Evolutionary conservation across 495 filamentous ascomycete species (phyloP), one percentile per base, ranked within the genome.

Genomic region (Xylaria sp.): DNA sequence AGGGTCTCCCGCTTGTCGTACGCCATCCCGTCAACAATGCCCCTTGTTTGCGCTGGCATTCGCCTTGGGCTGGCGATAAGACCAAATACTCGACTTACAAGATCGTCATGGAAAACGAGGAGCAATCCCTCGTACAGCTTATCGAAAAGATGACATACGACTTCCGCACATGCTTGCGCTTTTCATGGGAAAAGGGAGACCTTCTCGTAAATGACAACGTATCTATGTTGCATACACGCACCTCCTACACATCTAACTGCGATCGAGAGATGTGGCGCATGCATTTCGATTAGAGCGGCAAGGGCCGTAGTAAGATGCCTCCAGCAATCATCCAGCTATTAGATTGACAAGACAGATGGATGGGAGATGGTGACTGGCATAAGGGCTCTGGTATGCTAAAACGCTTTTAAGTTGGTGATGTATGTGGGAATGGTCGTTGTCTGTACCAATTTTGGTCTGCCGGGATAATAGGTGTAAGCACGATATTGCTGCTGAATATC

Each of bases 131-230:
- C n/a, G 31, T 67, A n/a, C n/a, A 37, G 17, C 44, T 67, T 0
- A n/a, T 67, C 7, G 50, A 67, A 40, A 41, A 55, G 1, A 15
- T 67, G 46, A 46, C 31, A 41, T 41, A 55, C 5, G 64, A 67
- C 24, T 55, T 26, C n/a, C 64, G 64, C 4, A 43, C 37, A 37
- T 57, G 50, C 41, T 59, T 68, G 29, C 66, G 66, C 40, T 58
- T 68, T 33, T 21, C 50, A 2, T 59, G 33, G 33, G 66, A 68
- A n/a, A 57, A 59, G 66, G 66, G 66, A 8, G 52, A 68, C 52
- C 15, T 68, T 44, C 50, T 68, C 19, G n/a, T 68, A 5, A 68
- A 58, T 21, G 50, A 68, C 29, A 68, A 68, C 17, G 37, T 58
- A 21, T 44, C 52, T 33, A 31, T 58, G 52, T 33, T 44, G 41